Evolutionary conservation across 768 basidiomycete genomes (phyloP), one percentile per base, ranked within the genome.

Genomic region (Mycena vulgaris): DNA sequence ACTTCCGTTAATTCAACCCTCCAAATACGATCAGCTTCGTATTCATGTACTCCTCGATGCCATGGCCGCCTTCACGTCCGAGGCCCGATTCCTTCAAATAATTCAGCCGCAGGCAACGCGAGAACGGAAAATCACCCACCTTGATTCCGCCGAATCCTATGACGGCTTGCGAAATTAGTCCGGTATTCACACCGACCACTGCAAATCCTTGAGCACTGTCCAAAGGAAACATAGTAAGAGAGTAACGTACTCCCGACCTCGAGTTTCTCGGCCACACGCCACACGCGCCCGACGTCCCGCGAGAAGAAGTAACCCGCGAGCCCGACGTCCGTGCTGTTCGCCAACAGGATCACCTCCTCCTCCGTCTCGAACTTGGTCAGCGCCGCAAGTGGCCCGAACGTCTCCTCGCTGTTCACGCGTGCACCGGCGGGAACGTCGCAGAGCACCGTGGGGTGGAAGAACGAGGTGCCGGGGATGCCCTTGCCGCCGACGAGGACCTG

Each of bases 271-370:
- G 97, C 95, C 21, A 99, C 96, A 47, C 97, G 89, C 94, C 95
- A 98, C 48, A 95, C 92, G 42, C 97, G 83, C 4, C 95, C 94
- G 7, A 98, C 86, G 78, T 99, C 97, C 73, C 88, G 78, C 42
- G 87, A 88, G 86, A 91, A 99, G 86, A 99, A 97, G 82, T 98
- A 98, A 6, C 96, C 97, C 23, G 97, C 96, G 27, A 99, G 85
- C 0, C 98, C 98, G 30, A 93, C 89, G 23, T 94, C 89, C 1
- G 91, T 87, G 74, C 89, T 83, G 80, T 99, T 99, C 35, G 97
- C 97, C 59, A 95, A 81, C 73, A 86, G 85, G 64, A 99, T 85
- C 0, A 96, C 96, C 79, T 99, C 93, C 49, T 96, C 96, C 82
- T 99, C 98, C 0, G 95, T 96, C 80, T 94, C 90, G 77, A 99